Evolutionary conservation across 2,329 filamentous ascomycete species (phyloP), one percentile per base, ranked within the genome.

Genomic region (Dactylonectria macrodidyma): DNA sequence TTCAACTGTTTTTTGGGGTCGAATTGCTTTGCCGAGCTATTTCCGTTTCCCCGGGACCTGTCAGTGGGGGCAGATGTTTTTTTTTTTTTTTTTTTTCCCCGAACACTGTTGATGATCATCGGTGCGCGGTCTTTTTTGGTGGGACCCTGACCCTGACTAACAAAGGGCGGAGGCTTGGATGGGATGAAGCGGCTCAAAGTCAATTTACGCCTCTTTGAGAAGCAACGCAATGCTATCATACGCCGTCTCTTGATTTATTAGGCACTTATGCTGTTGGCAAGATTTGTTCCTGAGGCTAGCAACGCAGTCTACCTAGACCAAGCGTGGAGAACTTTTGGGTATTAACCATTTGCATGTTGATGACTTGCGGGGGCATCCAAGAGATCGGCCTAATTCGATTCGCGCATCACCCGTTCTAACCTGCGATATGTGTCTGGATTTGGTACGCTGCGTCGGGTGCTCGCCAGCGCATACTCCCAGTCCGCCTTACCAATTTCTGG

Each of bases 381-480:
- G 9, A 38, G 10, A 38, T n/a, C 4, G 11, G 12, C 52, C 41
- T 61, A 70, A 12, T 36, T 67, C 19, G 68, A 59, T 63, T 68
- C 63, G 4, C 67, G 65, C 10, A 75, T 47, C 47, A 75, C 75
- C 1, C 12, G 54, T 30, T 69, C 64, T 4, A 85, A 61, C 58
- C 72, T 76, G 38, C 82, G 75, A 67, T 87, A 89, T 64, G 82
- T 82, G 24, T 81, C 81, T 1, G 82, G 79, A 55, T 86, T 81
- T 52, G 80, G 81, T 14, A 89, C 87, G 66, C 87, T 89, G 2
- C 84, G 82, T 75, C 81, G 81, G 16, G 85, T 85, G 67, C 83
- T 84, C 1, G 75, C 74, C 47, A 90, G 77, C 24, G 88, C 88
- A 46, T 76, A 76, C 72, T 88, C 84, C 88, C 88, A 90, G 71